Conservation (phyloP, 2,329 filamentous ascomycete species). For the Fusarium continuum region DNA sequence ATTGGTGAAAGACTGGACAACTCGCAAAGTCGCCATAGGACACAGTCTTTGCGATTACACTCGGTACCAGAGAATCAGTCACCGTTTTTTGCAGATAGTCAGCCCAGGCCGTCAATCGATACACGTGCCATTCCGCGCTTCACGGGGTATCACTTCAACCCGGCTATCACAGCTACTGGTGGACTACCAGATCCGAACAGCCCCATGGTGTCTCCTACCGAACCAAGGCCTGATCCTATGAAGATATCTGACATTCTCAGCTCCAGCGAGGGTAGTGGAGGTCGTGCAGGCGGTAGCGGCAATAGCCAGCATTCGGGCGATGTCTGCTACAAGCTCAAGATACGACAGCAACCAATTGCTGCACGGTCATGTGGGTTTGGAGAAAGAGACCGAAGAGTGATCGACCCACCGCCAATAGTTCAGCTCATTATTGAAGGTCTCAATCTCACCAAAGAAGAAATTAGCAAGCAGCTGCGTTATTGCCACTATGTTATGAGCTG, state of each 20-base stretch:
- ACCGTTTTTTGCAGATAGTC: conserved; percentile 1
- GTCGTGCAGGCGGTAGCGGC: background rate
- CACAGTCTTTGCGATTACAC: conserved; percentile 8
- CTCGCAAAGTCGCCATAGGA: conserved; percentile 16
- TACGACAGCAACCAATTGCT: conserved; percentile 81
- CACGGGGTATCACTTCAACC: conserved; percentile 7
- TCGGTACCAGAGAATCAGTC: conserved; percentile 8
- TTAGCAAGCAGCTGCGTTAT: conserved; percentile 61
- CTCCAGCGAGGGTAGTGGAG: background rate
- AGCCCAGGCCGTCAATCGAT: conserved; percentile 9
- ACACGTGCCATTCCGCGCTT: background rate
- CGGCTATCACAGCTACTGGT: background rate
- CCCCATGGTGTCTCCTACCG: conserved; percentile 21
- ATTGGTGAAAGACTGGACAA: conserved; percentile 1
- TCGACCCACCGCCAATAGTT: conserved; percentile 85
- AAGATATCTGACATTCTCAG: conserved; percentile 38
- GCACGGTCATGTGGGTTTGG: conserved; percentile 85
- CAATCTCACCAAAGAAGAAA: conserved; percentile 63
- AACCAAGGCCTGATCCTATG: conserved; percentile 35
- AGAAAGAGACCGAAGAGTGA: conserved; percentile 81
- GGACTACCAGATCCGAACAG: conserved; percentile 3
- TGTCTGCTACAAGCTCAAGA: conserved; percentile 49
- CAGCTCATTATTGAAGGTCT: conserved; percentile 73
- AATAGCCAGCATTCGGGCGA: conserved; percentile 2
- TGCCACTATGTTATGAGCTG: conserved; percentile 79